phyloP scores from a whole-genome alignment of 225 moss, liverwort and hornwort genomes.

The Polytrichum commune region DNA sequence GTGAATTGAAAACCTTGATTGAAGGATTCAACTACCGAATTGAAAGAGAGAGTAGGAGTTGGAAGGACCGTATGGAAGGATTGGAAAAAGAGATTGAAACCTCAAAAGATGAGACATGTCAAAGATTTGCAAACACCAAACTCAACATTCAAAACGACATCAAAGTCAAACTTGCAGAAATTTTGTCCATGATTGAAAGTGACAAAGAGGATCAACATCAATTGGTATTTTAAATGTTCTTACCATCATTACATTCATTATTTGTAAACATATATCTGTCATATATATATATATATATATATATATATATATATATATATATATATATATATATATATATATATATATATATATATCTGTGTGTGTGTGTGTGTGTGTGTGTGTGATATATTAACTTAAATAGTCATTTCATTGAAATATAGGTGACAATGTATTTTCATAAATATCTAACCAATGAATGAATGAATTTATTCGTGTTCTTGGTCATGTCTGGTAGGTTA shows the following conservation, averaged over 20 bases:
- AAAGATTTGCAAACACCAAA: conserved; percentile 50
- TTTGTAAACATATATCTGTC: not conserved
- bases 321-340: not conserved
- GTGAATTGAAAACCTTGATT: conserved; percentile 57
- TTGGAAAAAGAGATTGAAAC: conserved; percentile 67
- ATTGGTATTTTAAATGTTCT: no score
- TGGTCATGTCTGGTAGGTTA: conserved; percentile 21
- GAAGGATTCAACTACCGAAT: conserved; percentile 58
- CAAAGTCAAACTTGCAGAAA: conserved; percentile 46
- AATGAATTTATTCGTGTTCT: not conserved
- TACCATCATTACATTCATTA: not conserved
- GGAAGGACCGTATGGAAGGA: conserved; percentile 45
- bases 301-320: not conserved
- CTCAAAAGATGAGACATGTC: conserved; percentile 54
- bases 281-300: not conserved
- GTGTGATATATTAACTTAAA: not conserved
- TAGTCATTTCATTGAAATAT: not conserved
- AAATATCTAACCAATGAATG: no score
- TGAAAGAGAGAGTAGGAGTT: conserved; percentile 51
- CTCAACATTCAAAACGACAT: conserved; percentile 50
- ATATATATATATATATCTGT: not conserved
- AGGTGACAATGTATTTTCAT: not conserved
- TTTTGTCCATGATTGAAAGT: conserved; percentile 26
- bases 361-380: no score
- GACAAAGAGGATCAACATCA: conserved; percentile 45